These are phyloP conservation scores for Nannizziopsis barbatae DNA, from an alignment of 2,329 filamentous ascomycete species.

Conservation along the genomic window DNA sequence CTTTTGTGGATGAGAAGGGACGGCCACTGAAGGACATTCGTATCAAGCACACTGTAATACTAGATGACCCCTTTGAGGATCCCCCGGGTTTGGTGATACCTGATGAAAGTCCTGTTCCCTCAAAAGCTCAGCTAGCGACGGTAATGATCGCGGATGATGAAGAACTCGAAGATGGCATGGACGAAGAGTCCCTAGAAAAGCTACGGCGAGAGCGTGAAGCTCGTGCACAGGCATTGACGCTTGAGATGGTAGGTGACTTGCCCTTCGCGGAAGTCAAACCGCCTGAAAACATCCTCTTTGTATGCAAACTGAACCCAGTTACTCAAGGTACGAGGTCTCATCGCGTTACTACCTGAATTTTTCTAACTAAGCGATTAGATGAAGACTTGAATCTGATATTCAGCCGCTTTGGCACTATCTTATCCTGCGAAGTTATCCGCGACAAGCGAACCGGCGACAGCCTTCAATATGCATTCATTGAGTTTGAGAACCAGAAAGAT, in stretches of 20 bases:
- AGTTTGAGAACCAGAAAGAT: constrained; percentile 83
- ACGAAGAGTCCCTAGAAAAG: constrained; percentile 70
- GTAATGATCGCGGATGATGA: constrained; percentile 87
- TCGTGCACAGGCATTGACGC: constrained; percentile 79
- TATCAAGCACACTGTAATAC: constrained; percentile 79
- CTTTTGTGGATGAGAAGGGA: constrained; percentile 76
- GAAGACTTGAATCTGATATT: constrained; percentile 94
- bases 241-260: constrained; percentile 96
- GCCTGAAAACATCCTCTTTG: constrained; percentile 92
- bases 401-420: constrained; percentile 85
- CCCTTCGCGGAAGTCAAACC: constrained; percentile 96
- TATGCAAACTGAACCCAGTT: constrained; percentile 96
- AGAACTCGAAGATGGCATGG: constrained; percentile 63
- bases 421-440: constrained; percentile 91
- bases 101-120: constrained; percentile 66
- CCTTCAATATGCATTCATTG: constrained; percentile 94
- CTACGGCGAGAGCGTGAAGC: constrained; percentile 78
- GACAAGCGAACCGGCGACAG: constrained; percentile 91
- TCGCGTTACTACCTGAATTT: neutral
- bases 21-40: constrained; percentile 87
- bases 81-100: constrained; percentile 66
- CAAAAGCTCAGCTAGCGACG: constrained; percentile 75
- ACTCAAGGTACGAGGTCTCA: constrained; percentile 50
- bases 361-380: constrained; percentile 40
- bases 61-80: constrained; percentile 87